Conservation (phyloP, 169 alveolate species). For the Miamiensis avidus region DNA sequence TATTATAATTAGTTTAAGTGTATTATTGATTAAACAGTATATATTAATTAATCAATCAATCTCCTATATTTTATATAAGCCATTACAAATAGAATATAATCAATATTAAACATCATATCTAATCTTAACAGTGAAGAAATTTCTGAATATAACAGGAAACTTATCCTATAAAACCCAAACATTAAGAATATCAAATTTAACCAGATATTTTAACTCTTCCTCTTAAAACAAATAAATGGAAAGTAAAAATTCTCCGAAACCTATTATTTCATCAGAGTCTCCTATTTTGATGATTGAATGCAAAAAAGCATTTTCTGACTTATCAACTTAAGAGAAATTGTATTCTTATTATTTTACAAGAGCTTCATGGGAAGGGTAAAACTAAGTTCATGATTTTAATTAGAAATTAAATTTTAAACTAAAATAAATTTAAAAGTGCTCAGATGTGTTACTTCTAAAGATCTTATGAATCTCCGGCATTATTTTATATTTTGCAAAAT, state of each 20-base stretch:
- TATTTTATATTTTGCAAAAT: conserved; percentile 65
- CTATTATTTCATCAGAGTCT: conserved; percentile 29
- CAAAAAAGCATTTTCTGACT: conserved; percentile 53
- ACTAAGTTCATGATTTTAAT: too few species aligned
- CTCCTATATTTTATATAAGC: too few species aligned
- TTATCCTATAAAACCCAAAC: too few species aligned
- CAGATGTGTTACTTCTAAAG: conserved; percentile 66
- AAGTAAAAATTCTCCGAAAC: conserved; percentile 17
- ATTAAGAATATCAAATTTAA: too few species aligned
- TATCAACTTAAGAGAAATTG: conserved; percentile 57
- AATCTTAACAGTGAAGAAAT: too few species aligned
- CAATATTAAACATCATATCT: too few species aligned
- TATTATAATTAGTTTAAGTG: too few species aligned
- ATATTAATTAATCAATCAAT: too few species aligned
- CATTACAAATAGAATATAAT: too few species aligned
- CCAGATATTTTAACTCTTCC: too few species aligned
- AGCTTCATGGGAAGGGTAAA: conserved; percentile 72
- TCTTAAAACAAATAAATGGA: background rate
- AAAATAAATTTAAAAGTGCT: background rate
- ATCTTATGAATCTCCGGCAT: conserved; percentile 81
- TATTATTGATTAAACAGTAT: too few species aligned
- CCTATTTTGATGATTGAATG: conserved; percentile 37
- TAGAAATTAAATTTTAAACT: background rate
- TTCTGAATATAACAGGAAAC: too few species aligned
- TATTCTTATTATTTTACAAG: conserved; percentile 65